Base-by-base conservation (phyloP, 176 grass and related monocot genomes). In the Stipa capillata region DNA sequence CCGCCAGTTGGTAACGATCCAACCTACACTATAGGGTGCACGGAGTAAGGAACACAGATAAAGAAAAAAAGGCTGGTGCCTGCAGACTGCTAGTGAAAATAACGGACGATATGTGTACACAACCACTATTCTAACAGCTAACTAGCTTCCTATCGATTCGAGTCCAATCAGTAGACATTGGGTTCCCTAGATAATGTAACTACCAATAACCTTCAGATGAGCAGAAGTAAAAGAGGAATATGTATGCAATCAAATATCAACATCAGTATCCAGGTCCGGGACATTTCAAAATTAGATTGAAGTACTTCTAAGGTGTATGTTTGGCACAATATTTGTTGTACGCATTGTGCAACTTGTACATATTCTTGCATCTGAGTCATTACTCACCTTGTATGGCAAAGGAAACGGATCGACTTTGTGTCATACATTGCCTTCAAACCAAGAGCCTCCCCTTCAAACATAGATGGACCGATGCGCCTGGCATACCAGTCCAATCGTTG, bases 361-460 rank as follows among this genome's bases (percentile, higher is more conserved):
- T n/a, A 53, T 40, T 61, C 7, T 9, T 48, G 17, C n/a, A 42
- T 36, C 20, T 24, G 32, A 16, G 21, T 29, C 21, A 39, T 58
- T 7, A 28, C 55, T 78, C 37, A 98, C 95, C 89, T 94, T 94
- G 70, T 85, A 93, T 45, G 96, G 96, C 60, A 87, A 79, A 27
- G 96, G 96, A 90, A 98, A 54, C 86, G 85, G 56, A 98, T 93
- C n/a, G 92, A 89, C 23, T 94, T 90, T 5, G 92, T 94, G 32
- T 83, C 92, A 74, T 93, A 89, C 92, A 99, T 99, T 40, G 90
- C 90, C 73, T 83, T 89, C 49, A 98, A 81, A 27, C 96, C 90
- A 85, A 95, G 85, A 72, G 96, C 87, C 58, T 98, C 96, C 60
- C 87, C 96, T 77, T 98, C 90, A 87, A 99, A 95, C 92, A 99